Percentiles rank a stretch among this genome's conserved stretches.
These are phyloP conservation scores for Yarrowia divulgata DNA, from an alignment of 805 yeast genomes.

Conservation along the genomic window DNA sequence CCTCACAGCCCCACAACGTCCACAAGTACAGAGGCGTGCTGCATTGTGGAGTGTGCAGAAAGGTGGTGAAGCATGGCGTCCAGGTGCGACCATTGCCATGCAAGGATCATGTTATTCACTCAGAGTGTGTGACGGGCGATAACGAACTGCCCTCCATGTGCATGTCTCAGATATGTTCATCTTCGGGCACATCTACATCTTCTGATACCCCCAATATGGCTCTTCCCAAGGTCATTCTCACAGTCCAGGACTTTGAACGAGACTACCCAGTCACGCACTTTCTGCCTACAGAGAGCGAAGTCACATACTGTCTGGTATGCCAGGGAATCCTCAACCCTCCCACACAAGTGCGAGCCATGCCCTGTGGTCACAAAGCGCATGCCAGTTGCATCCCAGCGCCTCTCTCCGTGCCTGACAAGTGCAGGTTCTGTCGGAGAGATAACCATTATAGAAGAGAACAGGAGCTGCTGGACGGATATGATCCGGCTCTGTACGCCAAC, in stretches of 20 bases:
- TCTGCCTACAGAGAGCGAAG: neutral
- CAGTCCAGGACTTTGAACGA: constrained; percentile 31
- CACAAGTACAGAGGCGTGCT: constrained; percentile 22
- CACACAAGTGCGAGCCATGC: constrained; percentile 25
- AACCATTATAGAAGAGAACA: constrained; percentile 32
- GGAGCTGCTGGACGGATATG: constrained; percentile 33
- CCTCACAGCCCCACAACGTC: constrained; percentile 20
- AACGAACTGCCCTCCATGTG: constrained; percentile 1
- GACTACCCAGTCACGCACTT: constrained; percentile 24
- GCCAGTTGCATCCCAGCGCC: constrained; percentile 23
- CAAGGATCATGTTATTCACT: constrained; percentile 10
- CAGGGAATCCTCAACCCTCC: constrained; percentile 15
- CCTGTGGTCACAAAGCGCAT: constrained; percentile 32
- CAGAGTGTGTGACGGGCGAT: neutral
- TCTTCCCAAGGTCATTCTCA: constrained; percentile 26
- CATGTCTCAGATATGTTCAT: constrained; percentile 16
- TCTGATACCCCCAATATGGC: neutral
- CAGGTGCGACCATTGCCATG: constrained; percentile 14
- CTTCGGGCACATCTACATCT: neutral
- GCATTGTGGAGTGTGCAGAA: constrained; percentile 12
- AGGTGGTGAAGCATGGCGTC: constrained; percentile 17
- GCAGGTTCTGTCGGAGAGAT: constrained; percentile 27
- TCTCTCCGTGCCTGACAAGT: constrained; percentile 6
- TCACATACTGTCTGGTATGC: constrained; percentile 19
- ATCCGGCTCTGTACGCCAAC: constrained; percentile 24